Percentiles rank a stretch among this genome's conserved stretches.
Evolutionary conservation across 2,329 filamentous ascomycete species (phyloP).

Genomic region (Aspergillus sp.): DNA sequence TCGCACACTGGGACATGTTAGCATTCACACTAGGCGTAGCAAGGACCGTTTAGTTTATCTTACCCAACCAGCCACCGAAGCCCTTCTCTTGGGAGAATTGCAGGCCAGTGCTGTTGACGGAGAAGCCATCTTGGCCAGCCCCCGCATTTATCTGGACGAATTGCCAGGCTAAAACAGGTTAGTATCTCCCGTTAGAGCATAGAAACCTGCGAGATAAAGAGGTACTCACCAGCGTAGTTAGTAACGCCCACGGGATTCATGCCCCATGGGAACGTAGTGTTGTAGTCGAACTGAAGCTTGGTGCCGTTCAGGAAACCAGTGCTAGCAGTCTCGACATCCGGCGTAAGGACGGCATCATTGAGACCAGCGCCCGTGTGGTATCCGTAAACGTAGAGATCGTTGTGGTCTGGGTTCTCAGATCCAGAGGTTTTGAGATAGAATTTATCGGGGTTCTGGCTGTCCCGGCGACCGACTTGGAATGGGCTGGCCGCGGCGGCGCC

Average conservation of each 20-base stretch:
- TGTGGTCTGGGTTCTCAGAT: conserved; percentile 26
- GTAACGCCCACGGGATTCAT: conserved; percentile 24
- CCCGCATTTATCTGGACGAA: conserved; percentile 36
- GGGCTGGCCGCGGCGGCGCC: conserved; percentile 28
- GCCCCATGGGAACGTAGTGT: conserved; percentile 33
- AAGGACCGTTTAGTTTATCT: conserved; percentile 17
- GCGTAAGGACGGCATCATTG: conserved; percentile 37
- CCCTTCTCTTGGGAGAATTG: conserved; percentile 29
- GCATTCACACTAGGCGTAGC: background rate
- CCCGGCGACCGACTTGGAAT: conserved; percentile 18
- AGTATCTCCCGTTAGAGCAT: no score
- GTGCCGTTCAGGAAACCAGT: conserved; percentile 36
- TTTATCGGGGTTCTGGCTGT: conserved; percentile 18
- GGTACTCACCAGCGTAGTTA: conserved; percentile 38
- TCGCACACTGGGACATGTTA: conserved; percentile 34
- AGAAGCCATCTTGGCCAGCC: conserved; percentile 32
- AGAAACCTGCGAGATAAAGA: background rate
- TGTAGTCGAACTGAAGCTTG: conserved; percentile 29
- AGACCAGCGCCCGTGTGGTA: conserved; percentile 45
- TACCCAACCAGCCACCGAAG: conserved; percentile 43
- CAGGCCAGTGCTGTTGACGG: conserved; percentile 27
- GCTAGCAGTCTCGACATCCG: conserved; percentile 23
- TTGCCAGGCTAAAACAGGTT: conserved; percentile 33
- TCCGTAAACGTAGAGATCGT: conserved; percentile 37
- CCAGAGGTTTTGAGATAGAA: conserved; percentile 38